Evolutionary conservation across 768 basidiomycete genomes (phyloP), one percentile per base, ranked within the genome.

Genomic region (Crepidotus variabilis): DNA sequence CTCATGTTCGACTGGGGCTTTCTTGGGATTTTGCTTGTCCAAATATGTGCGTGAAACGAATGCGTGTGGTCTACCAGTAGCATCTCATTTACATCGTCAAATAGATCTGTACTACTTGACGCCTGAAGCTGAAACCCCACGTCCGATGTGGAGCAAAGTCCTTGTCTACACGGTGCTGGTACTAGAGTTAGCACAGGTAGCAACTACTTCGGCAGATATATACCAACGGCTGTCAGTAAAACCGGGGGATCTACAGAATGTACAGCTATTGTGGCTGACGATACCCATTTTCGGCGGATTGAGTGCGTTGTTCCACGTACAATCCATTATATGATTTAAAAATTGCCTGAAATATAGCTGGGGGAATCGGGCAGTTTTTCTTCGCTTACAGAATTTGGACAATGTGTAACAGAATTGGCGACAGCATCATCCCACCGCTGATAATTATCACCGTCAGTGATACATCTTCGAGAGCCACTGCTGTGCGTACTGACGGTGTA

Each of bases 331-430:
- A 3, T 8, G 8, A 28, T 28, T 8, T 28, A 28, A 28, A 4
- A 3, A 8, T 28, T 8, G 4, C 28, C 3, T 50, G 47, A 28
- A 7, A 2, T 11, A 18, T 43, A 72, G 71, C 65, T 9, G 65
- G 69, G 3, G 63, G 62, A 21, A 63, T 70, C 18, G 70, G 65
- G 2, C 70, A 72, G 50, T 28, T 65, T 10, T 71, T 69, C 60
- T 72, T 71, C 48, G 70, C 70, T 1, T 70, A 67, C 54, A 61
- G 71, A 1, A 63, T 71, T 24, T 63, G 62, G 61, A 60, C 53
- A 35, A 61, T 72, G 49, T 61, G 70, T 7, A 54, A 46, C 2
- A 47, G 48, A 13, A 34, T 48, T 21, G 59, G 64, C 1, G 54
- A 51, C 20, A 60, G 59, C 11, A 20, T 43, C 13, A 20, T 43